Percentiles rank a stretch among this genome's conserved stretches.
Evolutionary conservation across 345 rosid genomes (phyloP).

Genomic region (Salix koriyanagi): DNA sequence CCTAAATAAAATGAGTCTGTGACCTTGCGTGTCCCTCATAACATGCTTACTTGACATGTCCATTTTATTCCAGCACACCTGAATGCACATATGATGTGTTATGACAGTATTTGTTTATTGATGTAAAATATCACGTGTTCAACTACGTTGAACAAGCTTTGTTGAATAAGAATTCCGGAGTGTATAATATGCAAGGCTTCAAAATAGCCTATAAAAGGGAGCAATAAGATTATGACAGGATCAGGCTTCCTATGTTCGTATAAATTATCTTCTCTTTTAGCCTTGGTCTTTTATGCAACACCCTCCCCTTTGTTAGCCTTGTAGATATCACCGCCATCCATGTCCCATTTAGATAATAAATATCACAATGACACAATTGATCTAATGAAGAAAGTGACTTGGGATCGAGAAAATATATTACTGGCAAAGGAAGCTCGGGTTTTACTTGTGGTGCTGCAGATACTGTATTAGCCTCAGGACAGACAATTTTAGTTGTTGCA

Average conservation of each 20-base stretch:
- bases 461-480: slow-evolving; percentile 53
- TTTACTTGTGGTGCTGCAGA: slow-evolving; percentile 71
- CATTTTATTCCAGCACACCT: neutral
- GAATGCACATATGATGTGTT: neutral
- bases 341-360: neutral
- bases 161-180: neutral
- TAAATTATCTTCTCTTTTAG: neutral
- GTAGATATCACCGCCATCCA: neutral
- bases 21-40: neutral
- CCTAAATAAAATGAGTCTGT: neutral
- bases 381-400: neutral
- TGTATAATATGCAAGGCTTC: neutral
- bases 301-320: neutral
- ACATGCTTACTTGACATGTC: neutral
- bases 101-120: neutral
- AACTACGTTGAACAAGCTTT: neutral
- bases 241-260: neutral
- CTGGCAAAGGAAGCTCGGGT: slow-evolving; percentile 85
- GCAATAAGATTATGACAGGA: neutral
- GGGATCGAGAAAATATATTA: slow-evolving; percentile 56
- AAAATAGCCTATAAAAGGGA: neutral
- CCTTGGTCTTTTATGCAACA: neutral
- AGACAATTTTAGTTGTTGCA: slow-evolving; percentile 60
- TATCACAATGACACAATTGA: neutral
- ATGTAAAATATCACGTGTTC: neutral